These are phyloP conservation scores for Fusarium sublunatum DNA, from an alignment of 2,329 filamentous ascomycete genomes.

Conservation along the genomic window DNA sequence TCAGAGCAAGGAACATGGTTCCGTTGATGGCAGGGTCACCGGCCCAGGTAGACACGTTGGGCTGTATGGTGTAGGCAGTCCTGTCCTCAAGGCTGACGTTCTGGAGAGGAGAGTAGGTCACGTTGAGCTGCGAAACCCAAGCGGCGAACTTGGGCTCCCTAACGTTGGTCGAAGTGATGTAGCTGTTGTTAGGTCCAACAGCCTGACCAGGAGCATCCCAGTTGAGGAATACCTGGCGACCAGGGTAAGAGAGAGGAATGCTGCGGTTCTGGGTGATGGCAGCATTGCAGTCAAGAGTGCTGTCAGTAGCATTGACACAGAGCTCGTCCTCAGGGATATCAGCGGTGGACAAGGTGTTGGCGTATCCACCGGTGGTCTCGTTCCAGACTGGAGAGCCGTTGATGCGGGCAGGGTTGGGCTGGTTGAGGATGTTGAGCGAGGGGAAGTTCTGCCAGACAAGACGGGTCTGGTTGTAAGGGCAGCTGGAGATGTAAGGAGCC, in stretches of 20 bases:
- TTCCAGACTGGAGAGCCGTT: slow-evolving; percentile 71
- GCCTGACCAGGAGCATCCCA: slow-evolving; percentile 78
- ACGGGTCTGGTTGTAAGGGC: slow-evolving; percentile 77
- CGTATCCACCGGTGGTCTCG: slow-evolving; percentile 71
- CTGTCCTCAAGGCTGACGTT: slow-evolving; percentile 60
- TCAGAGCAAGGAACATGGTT: slow-evolving; percentile 83
- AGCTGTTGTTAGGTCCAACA: slow-evolving; percentile 85
- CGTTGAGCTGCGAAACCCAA: slow-evolving; percentile 82
- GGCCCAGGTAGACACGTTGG: slow-evolving; percentile 73
- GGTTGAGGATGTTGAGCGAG: slow-evolving; percentile 75
- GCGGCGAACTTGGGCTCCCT: slow-evolving; percentile 72
- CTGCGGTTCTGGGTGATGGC: slow-evolving; percentile 76
- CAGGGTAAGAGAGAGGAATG: slow-evolving; percentile 78
- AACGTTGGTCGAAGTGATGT: slow-evolving; percentile 73
- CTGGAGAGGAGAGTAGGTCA: slow-evolving; percentile 74
- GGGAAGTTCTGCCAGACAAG: slow-evolving; percentile 90
- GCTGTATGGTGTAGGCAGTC: slow-evolving; percentile 77
- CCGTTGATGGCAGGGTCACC: slow-evolving; percentile 78
- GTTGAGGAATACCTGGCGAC: slow-evolving; percentile 74
- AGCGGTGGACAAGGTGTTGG: slow-evolving; percentile 64
- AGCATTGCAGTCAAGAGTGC: slow-evolving; percentile 68
- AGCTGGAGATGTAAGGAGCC: slow-evolving; percentile 83
- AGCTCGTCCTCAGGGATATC: slow-evolving; percentile 58
- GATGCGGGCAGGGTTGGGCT: slow-evolving; percentile 77
- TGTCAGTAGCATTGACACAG: slow-evolving; percentile 68